These are phyloP conservation scores for Colletotrichum lini DNA, from an alignment of 2,329 filamentous ascomycete genomes.

Conservation along the genomic window DNA sequence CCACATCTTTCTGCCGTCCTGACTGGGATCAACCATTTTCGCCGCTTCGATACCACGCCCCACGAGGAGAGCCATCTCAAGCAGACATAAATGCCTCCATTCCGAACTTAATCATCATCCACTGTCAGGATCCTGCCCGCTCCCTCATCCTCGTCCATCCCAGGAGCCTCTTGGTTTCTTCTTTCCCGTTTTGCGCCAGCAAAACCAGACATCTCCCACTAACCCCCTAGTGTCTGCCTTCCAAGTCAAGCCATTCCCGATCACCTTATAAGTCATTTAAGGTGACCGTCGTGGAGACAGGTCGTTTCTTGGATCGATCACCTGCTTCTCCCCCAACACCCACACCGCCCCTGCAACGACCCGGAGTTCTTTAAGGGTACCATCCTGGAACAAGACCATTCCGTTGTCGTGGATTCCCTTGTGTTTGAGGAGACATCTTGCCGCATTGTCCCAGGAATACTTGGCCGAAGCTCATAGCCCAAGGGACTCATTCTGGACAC, in stretches of 20 bases:
- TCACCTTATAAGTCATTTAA: constrained; percentile 40
- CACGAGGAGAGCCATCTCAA: constrained; percentile 40
- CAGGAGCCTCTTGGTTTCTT: constrained; percentile 42
- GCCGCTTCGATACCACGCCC: constrained; percentile 33
- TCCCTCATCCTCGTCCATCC: constrained; percentile 41
- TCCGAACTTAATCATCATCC: constrained; percentile 43
- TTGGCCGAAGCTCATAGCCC: constrained; percentile 39
- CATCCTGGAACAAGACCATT: constrained; percentile 43
- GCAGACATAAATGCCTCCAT: constrained; percentile 45
- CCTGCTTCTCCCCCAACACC: constrained; percentile 38
- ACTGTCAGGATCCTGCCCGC: constrained; percentile 39
- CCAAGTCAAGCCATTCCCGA: constrained; percentile 33
- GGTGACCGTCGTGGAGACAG: constrained; percentile 43
- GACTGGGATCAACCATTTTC: constrained; percentile 42
- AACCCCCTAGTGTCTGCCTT: constrained; percentile 40
- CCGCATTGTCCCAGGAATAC: constrained; percentile 43
- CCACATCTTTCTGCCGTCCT: constrained; percentile 35
- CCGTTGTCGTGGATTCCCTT: constrained; percentile 44
- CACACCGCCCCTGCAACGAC: constrained; percentile 44
- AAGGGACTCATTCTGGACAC: constrained; percentile 40
- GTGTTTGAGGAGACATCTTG: constrained; percentile 42
- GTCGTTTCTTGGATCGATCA: constrained; percentile 44
- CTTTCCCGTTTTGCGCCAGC: constrained; percentile 44
- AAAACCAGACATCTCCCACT: constrained; percentile 42
- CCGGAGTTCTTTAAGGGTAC: constrained; percentile 38